Evolutionary conservation across 2,329 filamentous ascomycete genomes (phyloP).

Genomic region (Arthrobotrys sphaeroides): DNA sequence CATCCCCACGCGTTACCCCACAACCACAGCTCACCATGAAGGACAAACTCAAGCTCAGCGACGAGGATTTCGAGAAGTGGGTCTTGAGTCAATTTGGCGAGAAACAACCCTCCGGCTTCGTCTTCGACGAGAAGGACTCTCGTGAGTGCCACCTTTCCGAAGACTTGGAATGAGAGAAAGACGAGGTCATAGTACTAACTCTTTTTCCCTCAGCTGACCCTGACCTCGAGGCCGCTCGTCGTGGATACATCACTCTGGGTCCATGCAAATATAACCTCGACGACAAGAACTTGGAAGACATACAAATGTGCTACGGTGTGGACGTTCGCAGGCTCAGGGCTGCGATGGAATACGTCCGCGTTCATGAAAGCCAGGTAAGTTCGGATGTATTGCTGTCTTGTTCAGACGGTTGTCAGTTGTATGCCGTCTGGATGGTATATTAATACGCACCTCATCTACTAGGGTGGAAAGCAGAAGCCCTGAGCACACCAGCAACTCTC

Average conservation of each 20-base stretch:
- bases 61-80: background rate
- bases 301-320: background rate
- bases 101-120: too few species aligned
- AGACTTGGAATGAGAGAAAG: slow-evolving; percentile 2
- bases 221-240: background rate
- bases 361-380: background rate
- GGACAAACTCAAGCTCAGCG: background rate
- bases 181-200: slow-evolving; percentile 9
- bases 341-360: background rate
- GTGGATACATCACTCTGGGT: background rate
- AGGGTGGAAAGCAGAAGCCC: too few species aligned
- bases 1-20: background rate
- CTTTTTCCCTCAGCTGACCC: background rate
- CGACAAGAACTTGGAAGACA: background rate
- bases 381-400: too few species aligned
- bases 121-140: too few species aligned
- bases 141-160: too few species aligned
- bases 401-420: too few species aligned
- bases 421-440: background rate
- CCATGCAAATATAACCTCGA: background rate
- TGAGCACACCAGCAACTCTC: too few species aligned
- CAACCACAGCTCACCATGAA: background rate
- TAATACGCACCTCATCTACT: too few species aligned
- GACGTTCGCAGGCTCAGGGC: background rate
- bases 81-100: background rate